phyloP scores from a whole-genome alignment of 2,329 filamentous ascomycete species.

The Ophiostoma ulmi region DNA sequence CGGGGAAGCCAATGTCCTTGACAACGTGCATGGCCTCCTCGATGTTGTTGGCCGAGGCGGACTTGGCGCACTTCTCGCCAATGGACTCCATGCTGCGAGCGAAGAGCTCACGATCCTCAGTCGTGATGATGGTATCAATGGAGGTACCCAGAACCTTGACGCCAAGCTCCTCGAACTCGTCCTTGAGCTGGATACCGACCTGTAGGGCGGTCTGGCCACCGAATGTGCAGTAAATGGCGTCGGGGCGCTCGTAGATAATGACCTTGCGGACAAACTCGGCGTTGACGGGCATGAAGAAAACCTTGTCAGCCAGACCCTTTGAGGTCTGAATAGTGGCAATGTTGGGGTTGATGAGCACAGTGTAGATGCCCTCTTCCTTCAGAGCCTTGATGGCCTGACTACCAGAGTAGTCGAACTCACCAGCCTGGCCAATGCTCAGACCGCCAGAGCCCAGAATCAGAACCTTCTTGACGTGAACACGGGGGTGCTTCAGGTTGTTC shows the following conservation, averaged over 20 bases:
- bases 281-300: slow-evolving; percentile 96
- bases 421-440: slow-evolving; percentile 93
- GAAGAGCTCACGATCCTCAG: slow-evolving; percentile 95
- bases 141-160: slow-evolving; percentile 94
- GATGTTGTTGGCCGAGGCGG: slow-evolving; percentile 80
- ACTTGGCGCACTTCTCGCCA: slow-evolving; percentile 95
- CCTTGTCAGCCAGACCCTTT: slow-evolving; percentile 95
- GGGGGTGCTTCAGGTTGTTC: slow-evolving; percentile 69
- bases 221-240: slow-evolving; percentile 96
- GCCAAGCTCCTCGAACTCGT: slow-evolving; percentile 88
- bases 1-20: slow-evolving; percentile 83
- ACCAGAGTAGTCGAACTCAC: slow-evolving; percentile 98
- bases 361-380: slow-evolving; percentile 97
- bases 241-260: slow-evolving; percentile 87
- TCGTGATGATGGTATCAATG: slow-evolving; percentile 97
- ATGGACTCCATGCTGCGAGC: slow-evolving; percentile 98
- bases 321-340: slow-evolving; percentile 99
- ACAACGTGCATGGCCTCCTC: slow-evolving; percentile 89
- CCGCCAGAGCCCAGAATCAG: slow-evolving; percentile 91
- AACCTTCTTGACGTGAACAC: slow-evolving; percentile 86
- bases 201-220: slow-evolving; percentile 96
- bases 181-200: slow-evolving; percentile 94
- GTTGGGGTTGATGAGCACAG: slow-evolving; percentile 96
- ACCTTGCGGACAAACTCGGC: slow-evolving; percentile 97
- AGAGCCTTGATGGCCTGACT: slow-evolving; percentile 97